Evolutionary conservation across 73 alveolate genomes (phyloP), one percentile per base, ranked within the genome.

Genomic region (Paramecium pentaurelia): DNA sequence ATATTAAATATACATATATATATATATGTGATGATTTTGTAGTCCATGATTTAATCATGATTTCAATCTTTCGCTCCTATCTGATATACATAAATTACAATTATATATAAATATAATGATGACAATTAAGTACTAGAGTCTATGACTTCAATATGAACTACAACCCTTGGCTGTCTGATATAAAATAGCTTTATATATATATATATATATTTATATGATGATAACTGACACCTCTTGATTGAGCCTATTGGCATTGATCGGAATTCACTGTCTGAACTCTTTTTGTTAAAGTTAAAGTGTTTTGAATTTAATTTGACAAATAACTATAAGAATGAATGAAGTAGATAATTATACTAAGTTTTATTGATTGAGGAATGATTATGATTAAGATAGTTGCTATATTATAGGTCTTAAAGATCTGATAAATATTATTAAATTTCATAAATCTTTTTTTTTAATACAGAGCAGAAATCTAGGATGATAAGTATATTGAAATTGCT

Each of bases 1-100:
- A 73, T 4, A 37, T 37, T 73, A 73, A 6, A 32, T 30, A 14
- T 40, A 40, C 12, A 40, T 27, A 30, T 9, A 64, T 16, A 25
- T n/a, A n/a, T 27, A 25, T 20, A 20, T 27, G 27, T 73, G 87
- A 73, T 73, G 64, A 73, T 73, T 73, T 36, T 73, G 87, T 73
- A 73, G 87, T 73, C 87, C 87, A 73, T 73, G 64, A 73, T 73
- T 36, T 30, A 36, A 49, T 73, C 60, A 73, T 73, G 87, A 73
- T 73, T 73, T 73, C 87, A 73, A 32, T 73, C 87, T 73, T 73
- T 73, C 87, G 87, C 87, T 73, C 87, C 87, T 73, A 73, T 73
- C 87, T 73, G 87, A 73, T 36, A 73, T 28, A 68, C 18, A 49
- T 49, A 54, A 54, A 7, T n/a, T 16, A n/a, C 0, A 54, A 25